These are phyloP conservation scores for Stemphylium beticola DNA, from an alignment of 2,329 filamentous ascomycete species.

Conservation along the genomic window DNA sequence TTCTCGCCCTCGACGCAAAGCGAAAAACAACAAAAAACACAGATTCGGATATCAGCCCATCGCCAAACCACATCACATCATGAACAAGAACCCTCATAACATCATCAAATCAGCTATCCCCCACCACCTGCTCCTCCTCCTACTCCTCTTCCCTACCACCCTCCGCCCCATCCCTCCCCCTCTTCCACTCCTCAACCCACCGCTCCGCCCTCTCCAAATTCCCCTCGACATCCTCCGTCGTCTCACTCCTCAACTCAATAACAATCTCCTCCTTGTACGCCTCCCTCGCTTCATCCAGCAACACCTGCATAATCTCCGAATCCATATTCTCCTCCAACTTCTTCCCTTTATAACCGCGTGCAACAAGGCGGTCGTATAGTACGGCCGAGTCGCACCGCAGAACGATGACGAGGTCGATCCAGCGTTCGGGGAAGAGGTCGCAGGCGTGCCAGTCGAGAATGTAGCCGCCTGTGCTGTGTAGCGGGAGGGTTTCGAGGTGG, in stretches of 20 bases:
- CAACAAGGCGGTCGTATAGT: slow-evolving; percentile 82
- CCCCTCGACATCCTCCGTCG: slow-evolving; percentile 83
- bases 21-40: not conserved
- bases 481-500: slow-evolving; percentile 80
- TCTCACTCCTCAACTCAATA: slow-evolving; percentile 84
- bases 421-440: slow-evolving; percentile 89
- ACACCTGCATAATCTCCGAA: slow-evolving; percentile 95
- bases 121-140: not conserved
- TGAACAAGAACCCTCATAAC: slow-evolving; percentile 1
- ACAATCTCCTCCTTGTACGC: slow-evolving; percentile 87
- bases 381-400: slow-evolving; percentile 79
- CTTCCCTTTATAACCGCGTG: slow-evolving; percentile 78
- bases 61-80: not conserved
- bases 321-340: slow-evolving; percentile 97
- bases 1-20: not conserved
- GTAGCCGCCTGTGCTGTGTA: slow-evolving; percentile 70
- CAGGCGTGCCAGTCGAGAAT: slow-evolving; percentile 99
- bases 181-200: slow-evolving; percentile 86
- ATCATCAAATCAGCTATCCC: not conserved
- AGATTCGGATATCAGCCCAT: not conserved
- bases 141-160: slow-evolving; percentile 21
- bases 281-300: slow-evolving; percentile 87
- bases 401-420: slow-evolving; percentile 95
- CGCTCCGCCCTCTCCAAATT: slow-evolving; percentile 83
- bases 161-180: slow-evolving; percentile 66